These are phyloP conservation scores for Acanthochlamys bracteata DNA, from an alignment of 106 monocot genomes.

Conservation along the genomic window DNA sequence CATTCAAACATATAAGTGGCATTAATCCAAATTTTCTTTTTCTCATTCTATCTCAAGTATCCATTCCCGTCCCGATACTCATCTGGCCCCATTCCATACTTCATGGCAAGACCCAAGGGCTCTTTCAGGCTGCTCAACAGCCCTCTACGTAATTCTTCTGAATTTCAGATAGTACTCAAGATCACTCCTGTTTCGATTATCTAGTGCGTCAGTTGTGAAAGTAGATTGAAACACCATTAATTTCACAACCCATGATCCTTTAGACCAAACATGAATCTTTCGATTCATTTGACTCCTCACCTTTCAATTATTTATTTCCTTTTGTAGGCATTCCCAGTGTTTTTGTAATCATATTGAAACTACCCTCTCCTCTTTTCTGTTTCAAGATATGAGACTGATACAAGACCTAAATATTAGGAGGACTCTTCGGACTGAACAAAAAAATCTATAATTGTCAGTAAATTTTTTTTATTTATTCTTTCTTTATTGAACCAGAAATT, in stretches of 20 bases:
- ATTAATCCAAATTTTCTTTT: conserved; percentile 2
- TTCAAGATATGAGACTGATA: too few relatives aligned
- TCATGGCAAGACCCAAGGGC: neutral
- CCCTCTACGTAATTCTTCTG: conserved; percentile 6
- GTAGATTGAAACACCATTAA: neutral
- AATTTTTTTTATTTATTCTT: too few relatives aligned
- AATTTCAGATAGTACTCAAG: neutral
- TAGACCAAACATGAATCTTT: neutral
- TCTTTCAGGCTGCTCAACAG: conserved; percentile 2
- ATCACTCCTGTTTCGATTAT: neutral
- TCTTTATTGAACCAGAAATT: too few relatives aligned
- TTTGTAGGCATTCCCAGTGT: too few relatives aligned
- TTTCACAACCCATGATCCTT: neutral
- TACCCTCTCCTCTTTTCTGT: too few relatives aligned
- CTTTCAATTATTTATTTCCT: too few relatives aligned
- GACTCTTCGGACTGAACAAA: too few relatives aligned
- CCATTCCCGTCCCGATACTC: conserved; percentile 10
- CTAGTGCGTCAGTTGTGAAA: neutral
- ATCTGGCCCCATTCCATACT: conserved; percentile 5
- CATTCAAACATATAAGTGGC: neutral
- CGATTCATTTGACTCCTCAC: too few relatives aligned
- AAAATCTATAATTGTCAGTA: too few relatives aligned
- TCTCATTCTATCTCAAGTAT: conserved; percentile 5
- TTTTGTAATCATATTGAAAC: too few relatives aligned
- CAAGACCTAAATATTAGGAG: too few relatives aligned